These are phyloP conservation scores for Fraxinus floribunda DNA, from an alignment of 305 asterid genomes.

Conservation along the genomic window DNA sequence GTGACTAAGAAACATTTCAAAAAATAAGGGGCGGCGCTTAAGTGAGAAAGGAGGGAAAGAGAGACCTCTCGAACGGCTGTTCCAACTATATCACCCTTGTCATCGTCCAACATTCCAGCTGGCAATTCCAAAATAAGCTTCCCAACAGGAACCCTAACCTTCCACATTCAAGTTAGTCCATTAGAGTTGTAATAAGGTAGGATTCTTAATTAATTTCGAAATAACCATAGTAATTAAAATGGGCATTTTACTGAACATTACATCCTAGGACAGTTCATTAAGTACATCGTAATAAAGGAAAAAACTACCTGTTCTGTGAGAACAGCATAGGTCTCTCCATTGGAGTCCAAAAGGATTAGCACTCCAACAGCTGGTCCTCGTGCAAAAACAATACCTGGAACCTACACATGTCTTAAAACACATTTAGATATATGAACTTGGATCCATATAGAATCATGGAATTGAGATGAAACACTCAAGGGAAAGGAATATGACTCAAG, in stretches of 20 bases:
- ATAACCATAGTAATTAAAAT: not conserved
- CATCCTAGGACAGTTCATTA: not conserved
- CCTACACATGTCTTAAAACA: slow-evolving; percentile 39
- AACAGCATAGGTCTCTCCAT: slow-evolving; percentile 83
- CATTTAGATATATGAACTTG: slow-evolving; percentile 10
- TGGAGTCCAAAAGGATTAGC: slow-evolving; percentile 77
- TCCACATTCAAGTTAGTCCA: slow-evolving; percentile 31
- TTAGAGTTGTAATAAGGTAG: slow-evolving; percentile 15
- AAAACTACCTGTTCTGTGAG: slow-evolving; percentile 79
- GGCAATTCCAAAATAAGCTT: slow-evolving; percentile 87
- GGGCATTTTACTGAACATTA: not conserved
- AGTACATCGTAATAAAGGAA: not conserved
- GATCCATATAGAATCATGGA: not conserved
- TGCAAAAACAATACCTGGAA: slow-evolving; percentile 90
- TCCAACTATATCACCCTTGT: slow-evolving; percentile 82
- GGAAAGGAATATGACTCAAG: not conserved
- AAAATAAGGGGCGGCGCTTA: not conserved
- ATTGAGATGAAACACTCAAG: not conserved
- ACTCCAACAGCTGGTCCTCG: slow-evolving; percentile 96
- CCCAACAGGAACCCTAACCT: slow-evolving; percentile 96
- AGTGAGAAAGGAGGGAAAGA: slow-evolving; percentile 29
- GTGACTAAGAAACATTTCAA: not conserved
- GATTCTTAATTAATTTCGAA: not conserved
- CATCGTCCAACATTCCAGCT: slow-evolving; percentile 95
- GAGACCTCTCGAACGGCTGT: slow-evolving; percentile 92